phyloP scores from a whole-genome alignment of 2,329 filamentous ascomycete species.

The Colletotrichum simmondsii region DNA sequence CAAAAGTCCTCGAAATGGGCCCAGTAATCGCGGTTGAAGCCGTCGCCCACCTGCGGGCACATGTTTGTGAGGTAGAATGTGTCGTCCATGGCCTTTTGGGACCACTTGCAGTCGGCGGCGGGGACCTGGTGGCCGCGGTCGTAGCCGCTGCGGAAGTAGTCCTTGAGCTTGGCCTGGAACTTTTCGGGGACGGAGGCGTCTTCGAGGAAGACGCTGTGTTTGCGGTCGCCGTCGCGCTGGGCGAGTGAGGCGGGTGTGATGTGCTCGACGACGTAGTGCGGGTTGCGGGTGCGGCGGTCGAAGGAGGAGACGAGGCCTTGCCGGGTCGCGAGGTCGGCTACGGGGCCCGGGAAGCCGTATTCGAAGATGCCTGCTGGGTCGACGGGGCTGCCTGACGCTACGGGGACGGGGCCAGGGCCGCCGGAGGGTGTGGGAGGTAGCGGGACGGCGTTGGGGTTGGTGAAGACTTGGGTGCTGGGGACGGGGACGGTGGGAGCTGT shows the following conservation, averaged over 20 bases:
- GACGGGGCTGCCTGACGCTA: slow-evolving; percentile 60
- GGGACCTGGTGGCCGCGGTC: slow-evolving; percentile 98
- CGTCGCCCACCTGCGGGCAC: slow-evolving; percentile 97
- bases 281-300: slow-evolving; percentile 91
- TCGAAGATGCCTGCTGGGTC: slow-evolving; percentile 82
- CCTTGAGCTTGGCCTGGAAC: slow-evolving; percentile 90
- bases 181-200: slow-evolving; percentile 82
- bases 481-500: slow-evolving; percentile 51
- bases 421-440: slow-evolving; percentile 41
- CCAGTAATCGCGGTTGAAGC: slow-evolving; percentile 99
- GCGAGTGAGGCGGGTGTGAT: slow-evolving; percentile 90
- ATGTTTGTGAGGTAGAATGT: slow-evolving; percentile 96
- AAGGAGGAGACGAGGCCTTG: slow-evolving; percentile 85
- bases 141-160: slow-evolving; percentile 95
- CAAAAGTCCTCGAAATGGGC: slow-evolving; percentile 99
- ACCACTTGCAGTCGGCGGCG: slow-evolving; percentile 96
- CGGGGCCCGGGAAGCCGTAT: slow-evolving; percentile 92
- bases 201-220: slow-evolving; percentile 85
- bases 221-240: slow-evolving; percentile 80
- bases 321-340: slow-evolving; percentile 83
- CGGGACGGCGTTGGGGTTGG: slow-evolving; percentile 37
- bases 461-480: slow-evolving; percentile 69
- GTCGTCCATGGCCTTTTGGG: slow-evolving; percentile 91
- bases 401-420: slow-evolving; percentile 37
- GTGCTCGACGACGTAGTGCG: slow-evolving; percentile 95